A percentile compares a stretch with the other conserved stretches of the same genome.
These are phyloP conservation scores for Colletotrichum neosansevieriae DNA, from an alignment of 2,329 filamentous ascomycete genomes.

Conservation along the genomic window DNA sequence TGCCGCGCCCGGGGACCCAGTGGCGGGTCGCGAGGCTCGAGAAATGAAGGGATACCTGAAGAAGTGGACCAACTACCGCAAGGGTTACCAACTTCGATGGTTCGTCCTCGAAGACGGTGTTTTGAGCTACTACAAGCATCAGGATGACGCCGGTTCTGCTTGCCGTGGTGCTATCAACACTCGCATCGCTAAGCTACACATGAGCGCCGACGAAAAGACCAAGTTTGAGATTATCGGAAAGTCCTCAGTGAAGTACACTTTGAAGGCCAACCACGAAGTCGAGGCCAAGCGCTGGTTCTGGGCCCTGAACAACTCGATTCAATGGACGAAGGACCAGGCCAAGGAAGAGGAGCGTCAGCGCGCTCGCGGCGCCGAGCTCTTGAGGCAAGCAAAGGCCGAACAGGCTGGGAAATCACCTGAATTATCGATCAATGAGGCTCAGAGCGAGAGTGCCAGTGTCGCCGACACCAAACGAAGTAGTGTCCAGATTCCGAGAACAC, in stretches of 20 bases:
- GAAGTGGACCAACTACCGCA: slow-evolving; percentile 99
- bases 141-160: slow-evolving; percentile 95
- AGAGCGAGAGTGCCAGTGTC: slow-evolving; percentile 66
- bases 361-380: slow-evolving; percentile 78
- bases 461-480: slow-evolving; percentile 59
- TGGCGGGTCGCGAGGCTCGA: slow-evolving; percentile 85
- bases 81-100: slow-evolving; percentile 96
- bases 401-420: slow-evolving; percentile 66
- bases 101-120: slow-evolving; percentile 98
- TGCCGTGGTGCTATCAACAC: slow-evolving; percentile 99
- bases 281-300: slow-evolving; percentile 99
- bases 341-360: slow-evolving; percentile 87
- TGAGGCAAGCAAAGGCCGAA: slow-evolving; percentile 84
- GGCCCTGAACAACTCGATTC: slow-evolving; percentile 98
- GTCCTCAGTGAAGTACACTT: slow-evolving; percentile 97
- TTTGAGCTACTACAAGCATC: slow-evolving; percentile 98
- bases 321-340: slow-evolving; percentile 97
- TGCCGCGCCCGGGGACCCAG: slow-evolving; percentile 67
- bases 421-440: slow-evolving; percentile 58
- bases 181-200: slow-evolving; percentile 93
- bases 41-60: slow-evolving; percentile 99
- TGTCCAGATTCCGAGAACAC: slow-evolving; percentile 58
- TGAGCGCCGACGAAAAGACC: slow-evolving; percentile 97
- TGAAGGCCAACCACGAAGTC: slow-evolving; percentile 98
- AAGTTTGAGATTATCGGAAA: slow-evolving; percentile 98